Percentiles rank a stretch among this genome's conserved stretches.
These are phyloP conservation scores for Syncephalastrum racemosum DNA, from an alignment of 371 early-diverging fungal genomes.

Conservation along the genomic window DNA sequence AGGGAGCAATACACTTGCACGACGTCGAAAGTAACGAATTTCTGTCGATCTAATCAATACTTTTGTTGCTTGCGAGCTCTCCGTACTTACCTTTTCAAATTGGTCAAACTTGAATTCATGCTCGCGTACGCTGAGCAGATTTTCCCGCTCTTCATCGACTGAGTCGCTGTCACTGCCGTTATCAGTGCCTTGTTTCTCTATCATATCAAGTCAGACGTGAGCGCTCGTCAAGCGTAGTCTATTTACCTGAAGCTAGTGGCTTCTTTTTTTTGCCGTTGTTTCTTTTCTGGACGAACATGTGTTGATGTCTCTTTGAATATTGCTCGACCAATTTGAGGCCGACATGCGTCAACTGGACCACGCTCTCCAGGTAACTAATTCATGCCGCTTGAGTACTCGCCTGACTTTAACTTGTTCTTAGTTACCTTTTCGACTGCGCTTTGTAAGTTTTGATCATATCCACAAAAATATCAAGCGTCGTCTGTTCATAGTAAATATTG, in stretches of 20 bases:
- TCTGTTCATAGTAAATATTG: slow-evolving; percentile 71
- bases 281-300: slow-evolving; percentile 52
- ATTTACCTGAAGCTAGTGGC: slow-evolving; percentile 8
- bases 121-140: slow-evolving; percentile 38
- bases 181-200: too few relatives aligned
- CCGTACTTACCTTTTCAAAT: slow-evolving; percentile 55
- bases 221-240: neutral
- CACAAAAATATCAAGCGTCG: slow-evolving; percentile 58
- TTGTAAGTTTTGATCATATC: slow-evolving; percentile 47
- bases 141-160: slow-evolving; percentile 28
- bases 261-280: slow-evolving; percentile 19
- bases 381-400: too few relatives aligned
- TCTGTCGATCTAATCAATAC: slow-evolving; percentile 24
- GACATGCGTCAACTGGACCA: slow-evolving; percentile 57
- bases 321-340: slow-evolving; percentile 62
- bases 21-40: slow-evolving; percentile 51
- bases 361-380: slow-evolving; percentile 54
- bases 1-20: slow-evolving; percentile 55
- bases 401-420: neutral
- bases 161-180: slow-evolving; percentile 19
- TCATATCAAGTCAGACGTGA: neutral
- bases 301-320: slow-evolving; percentile 55
- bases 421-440: slow-evolving; percentile 48
- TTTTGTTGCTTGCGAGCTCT: neutral
- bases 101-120: slow-evolving; percentile 56